phyloP scores from a whole-genome alignment of 129 eudicot species.

The Silybum marianum region DNA sequence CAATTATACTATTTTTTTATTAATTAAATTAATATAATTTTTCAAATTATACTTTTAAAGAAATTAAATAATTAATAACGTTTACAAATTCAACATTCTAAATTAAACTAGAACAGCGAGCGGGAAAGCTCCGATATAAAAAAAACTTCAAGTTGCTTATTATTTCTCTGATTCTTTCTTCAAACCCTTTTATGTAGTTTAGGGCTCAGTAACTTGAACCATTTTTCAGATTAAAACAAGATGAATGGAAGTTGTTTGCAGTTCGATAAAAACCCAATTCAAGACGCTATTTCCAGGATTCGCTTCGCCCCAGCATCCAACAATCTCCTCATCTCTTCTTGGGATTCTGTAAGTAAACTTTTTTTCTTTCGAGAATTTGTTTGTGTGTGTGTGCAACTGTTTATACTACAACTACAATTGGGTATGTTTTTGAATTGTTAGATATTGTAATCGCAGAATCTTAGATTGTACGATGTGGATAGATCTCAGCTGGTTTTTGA shows the following conservation, averaged over 20 bases:
- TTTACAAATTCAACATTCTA: not conserved
- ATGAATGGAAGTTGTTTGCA: constrained; percentile 54
- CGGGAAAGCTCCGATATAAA: not conserved
- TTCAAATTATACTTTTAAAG: no score
- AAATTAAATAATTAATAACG: no score
- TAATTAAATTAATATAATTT: no score
- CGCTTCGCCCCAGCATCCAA: constrained; percentile 72
- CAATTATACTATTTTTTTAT: no score
- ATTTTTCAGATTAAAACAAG: constrained; percentile 25
- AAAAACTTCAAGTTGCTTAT: no score
- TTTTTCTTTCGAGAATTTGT: not conserved
- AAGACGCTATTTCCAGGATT: constrained; percentile 71
- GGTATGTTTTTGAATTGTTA: not conserved
- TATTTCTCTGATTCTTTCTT: constrained; percentile 13
- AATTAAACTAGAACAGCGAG: not conserved
- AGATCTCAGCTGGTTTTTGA: constrained; percentile 49
- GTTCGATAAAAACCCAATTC: constrained; percentile 48
- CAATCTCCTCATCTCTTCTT: constrained; percentile 88
- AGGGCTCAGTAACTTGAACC: constrained; percentile 11
- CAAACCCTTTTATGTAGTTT: not conserved
- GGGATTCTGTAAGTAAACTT: constrained; percentile 74
- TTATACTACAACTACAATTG: constrained; percentile 8
- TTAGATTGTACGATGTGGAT: constrained; percentile 72
- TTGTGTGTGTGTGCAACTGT: not conserved
- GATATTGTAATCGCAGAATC: constrained; percentile 45